phyloP scores from a whole-genome alignment of 805 yeast species.

The Candida krabiensis region DNA sequence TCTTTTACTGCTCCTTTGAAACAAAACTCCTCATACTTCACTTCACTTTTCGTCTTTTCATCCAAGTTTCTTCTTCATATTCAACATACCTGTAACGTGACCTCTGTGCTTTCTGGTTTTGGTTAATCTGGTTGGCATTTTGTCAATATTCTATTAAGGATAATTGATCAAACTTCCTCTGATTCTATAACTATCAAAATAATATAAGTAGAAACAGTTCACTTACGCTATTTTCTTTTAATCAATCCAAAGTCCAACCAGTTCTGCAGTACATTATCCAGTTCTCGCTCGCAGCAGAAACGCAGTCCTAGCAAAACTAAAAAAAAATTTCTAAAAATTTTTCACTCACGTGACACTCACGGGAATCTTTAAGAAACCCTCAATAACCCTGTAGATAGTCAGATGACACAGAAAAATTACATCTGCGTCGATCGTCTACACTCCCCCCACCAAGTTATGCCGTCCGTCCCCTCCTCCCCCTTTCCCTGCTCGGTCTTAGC shows the following conservation, averaged over 20 bases:
- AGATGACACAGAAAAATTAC: conserved; percentile 9
- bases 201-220: not conserved
- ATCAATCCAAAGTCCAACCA: no score
- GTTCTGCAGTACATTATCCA: no score
- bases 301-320: no score
- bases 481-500: no score
- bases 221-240: no score
- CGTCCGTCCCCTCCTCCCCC: no score
- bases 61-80: not conserved
- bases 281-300: no score
- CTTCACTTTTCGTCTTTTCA: not conserved
- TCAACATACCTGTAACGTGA: conserved; percentile 95
- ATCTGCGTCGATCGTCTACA: not conserved
- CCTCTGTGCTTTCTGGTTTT: conserved; percentile 99
- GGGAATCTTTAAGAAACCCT: not conserved
- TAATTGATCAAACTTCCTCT: not conserved
- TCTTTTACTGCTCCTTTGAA: not conserved
- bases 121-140: conserved; percentile 98
- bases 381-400: conserved; percentile 9
- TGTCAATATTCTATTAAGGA: conserved; percentile 14
- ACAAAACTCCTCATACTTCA: not conserved
- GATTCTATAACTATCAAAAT: not conserved
- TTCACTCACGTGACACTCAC: conserved; percentile 5
- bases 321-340: conserved; percentile 13
- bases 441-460: no score